Conservation (phyloP, 805 yeast species). For the Sugiyamaella boreocaroliniensis region DNA sequence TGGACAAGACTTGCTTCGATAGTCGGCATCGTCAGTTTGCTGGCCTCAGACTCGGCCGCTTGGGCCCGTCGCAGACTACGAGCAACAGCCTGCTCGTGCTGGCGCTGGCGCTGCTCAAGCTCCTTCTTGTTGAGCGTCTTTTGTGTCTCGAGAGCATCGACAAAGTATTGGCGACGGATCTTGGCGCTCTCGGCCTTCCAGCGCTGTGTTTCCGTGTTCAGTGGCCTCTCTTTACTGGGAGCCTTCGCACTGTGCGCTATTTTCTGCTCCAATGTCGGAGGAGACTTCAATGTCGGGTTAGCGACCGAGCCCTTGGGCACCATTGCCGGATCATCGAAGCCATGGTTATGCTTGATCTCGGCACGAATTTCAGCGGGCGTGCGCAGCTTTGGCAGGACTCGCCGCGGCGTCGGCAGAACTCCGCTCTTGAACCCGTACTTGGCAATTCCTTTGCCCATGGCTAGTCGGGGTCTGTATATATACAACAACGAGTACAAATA, state of each 20-base stretch:
- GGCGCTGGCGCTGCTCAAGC: conserved; percentile 32
- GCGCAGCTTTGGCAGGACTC: conserved; percentile 55
- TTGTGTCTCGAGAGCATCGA: conserved; percentile 53
- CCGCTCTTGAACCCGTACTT: conserved; percentile 63
- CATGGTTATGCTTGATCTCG: conserved; percentile 52
- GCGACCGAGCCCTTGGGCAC: conserved; percentile 56
- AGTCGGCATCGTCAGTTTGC: conserved; percentile 70
- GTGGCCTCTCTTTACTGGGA: conserved; percentile 33
- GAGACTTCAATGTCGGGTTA: conserved; percentile 41
- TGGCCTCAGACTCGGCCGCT: conserved; percentile 38
- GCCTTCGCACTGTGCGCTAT: conserved; percentile 46
- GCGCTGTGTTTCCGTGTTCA: conserved; percentile 30
- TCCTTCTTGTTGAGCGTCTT: conserved; percentile 42
- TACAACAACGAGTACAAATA: too few species aligned
- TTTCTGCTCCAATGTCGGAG: conserved; percentile 51
- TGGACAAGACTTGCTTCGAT: conserved; percentile 44
- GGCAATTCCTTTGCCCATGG: conserved; percentile 44
- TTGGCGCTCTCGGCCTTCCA: conserved; percentile 50
- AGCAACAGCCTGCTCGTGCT: conserved; percentile 30
- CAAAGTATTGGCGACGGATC: conserved; percentile 65
- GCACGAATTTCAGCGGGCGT: conserved; percentile 26
- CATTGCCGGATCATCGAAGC: conserved; percentile 57
- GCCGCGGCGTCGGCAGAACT: conserved; percentile 69
- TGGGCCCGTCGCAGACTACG: conserved; percentile 8
- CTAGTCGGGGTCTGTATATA: too few species aligned